A percentile compares a stretch with the other conserved stretches of the same genome.
Conservation (phyloP, 805 yeast species). For the Wickerhamiella nectarea region DNA sequence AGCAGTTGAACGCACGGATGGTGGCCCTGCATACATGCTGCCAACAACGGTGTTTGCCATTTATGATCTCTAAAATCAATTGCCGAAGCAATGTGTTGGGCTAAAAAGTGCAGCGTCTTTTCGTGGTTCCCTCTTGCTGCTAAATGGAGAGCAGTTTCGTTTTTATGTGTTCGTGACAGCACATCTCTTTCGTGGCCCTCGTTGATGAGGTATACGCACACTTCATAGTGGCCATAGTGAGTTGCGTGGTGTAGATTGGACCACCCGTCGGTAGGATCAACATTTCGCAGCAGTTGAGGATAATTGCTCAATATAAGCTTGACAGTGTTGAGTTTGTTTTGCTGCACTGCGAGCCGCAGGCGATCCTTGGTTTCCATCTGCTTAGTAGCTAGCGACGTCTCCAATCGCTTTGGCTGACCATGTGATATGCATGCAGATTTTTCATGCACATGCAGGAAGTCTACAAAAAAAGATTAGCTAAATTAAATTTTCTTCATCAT, state of each 20-base stretch:
- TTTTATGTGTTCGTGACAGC: slow-evolving; percentile 38
- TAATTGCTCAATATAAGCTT: slow-evolving; percentile 50
- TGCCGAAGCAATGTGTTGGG: slow-evolving; percentile 48
- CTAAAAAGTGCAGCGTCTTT: slow-evolving; percentile 57
- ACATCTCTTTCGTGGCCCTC: slow-evolving; percentile 44
- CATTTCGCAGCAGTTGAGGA: slow-evolving; percentile 56
- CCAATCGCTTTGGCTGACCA: background rate
- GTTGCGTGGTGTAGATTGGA: slow-evolving; percentile 71
- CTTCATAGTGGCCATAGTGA: slow-evolving; percentile 52
- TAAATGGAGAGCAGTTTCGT: slow-evolving; percentile 56
- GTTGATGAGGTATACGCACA: slow-evolving; percentile 43
- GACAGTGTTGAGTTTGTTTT: slow-evolving; percentile 50
- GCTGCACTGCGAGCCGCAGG: slow-evolving; percentile 52
- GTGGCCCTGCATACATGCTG: slow-evolving; percentile 47
- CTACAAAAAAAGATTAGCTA: background rate
- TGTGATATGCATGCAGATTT: background rate
- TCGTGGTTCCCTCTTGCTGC: slow-evolving; percentile 52
- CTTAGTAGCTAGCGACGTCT: background rate
- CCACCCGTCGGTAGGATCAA: slow-evolving; percentile 69
- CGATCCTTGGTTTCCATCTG: slow-evolving; percentile 51
- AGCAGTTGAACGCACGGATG: slow-evolving; percentile 50
- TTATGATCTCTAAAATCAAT: slow-evolving; percentile 45
- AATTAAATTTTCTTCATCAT: background rate
- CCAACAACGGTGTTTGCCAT: slow-evolving; percentile 39
- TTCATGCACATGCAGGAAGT: background rate